A percentile compares a stretch with the other conserved stretches of the same genome.
phyloP scores from a whole-genome alignment of 2,329 filamentous ascomycete species.

The Stylonectria norvegica region DNA sequence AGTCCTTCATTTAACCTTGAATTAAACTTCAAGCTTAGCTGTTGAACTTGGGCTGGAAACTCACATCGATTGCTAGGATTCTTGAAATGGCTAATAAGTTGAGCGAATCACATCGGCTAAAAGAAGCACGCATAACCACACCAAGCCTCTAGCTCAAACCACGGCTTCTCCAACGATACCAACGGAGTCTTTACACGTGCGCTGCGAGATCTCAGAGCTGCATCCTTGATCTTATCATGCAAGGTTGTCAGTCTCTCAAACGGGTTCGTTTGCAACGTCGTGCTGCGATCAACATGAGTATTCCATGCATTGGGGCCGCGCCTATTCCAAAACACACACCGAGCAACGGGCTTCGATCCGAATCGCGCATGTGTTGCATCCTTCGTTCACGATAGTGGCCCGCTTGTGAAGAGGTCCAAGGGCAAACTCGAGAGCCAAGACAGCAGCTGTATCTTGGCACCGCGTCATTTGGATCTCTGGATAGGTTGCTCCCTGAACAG shows the following conservation, averaged over 20 bases:
- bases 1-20: too few relatives aligned
- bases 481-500: not conserved
- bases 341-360: constrained; percentile 8
- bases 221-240: constrained; percentile 7
- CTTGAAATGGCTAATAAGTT: constrained; percentile 1
- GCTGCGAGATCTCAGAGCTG: constrained; percentile 7
- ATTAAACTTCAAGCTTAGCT: not conserved
- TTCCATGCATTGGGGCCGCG: constrained; percentile 7
- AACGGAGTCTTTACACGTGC: constrained; percentile 22
- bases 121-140: constrained; percentile 20
- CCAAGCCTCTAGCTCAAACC: constrained; percentile 7
- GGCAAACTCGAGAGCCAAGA: too few relatives aligned
- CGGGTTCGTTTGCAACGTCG: constrained; percentile 13
- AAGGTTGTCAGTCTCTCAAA: constrained; percentile 8
- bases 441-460: not conserved
- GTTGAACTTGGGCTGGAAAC: too few relatives aligned
- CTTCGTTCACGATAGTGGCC: constrained; percentile 7
- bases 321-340: constrained; percentile 20
- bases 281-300: constrained; percentile 15
- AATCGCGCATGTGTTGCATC: constrained; percentile 5
- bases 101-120: constrained; percentile 22
- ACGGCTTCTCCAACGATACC: constrained; percentile 19
- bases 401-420: constrained; percentile 10
- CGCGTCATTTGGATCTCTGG: not conserved
- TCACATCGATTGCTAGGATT: constrained; percentile 4